Evolutionary conservation across 768 basidiomycete species (phyloP).

Genomic region (Tylopilus plumbeoviolaceoides): DNA sequence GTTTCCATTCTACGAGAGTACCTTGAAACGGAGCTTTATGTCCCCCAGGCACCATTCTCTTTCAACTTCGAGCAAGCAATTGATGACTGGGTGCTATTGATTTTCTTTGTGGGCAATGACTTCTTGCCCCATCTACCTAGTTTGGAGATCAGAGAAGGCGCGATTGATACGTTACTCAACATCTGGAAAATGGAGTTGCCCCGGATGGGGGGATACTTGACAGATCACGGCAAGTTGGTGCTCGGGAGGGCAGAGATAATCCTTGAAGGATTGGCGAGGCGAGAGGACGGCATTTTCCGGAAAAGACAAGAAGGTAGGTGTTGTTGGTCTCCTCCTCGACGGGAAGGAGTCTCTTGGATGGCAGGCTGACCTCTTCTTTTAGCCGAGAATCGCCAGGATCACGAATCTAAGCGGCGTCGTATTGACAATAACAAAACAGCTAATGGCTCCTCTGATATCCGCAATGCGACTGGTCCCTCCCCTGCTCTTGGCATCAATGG

Average conservation of each 20-base stretch:
- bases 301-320: conserved; percentile 85
- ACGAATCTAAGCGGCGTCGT: conserved; percentile 85
- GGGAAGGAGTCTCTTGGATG: conserved; percentile 4
- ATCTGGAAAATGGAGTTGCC: conserved; percentile 95
- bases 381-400: conserved; percentile 95
- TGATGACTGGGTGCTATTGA: conserved; percentile 99
- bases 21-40: conserved; percentile 91
- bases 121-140: conserved; percentile 95
- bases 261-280: conserved; percentile 87
- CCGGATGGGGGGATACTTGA: conserved; percentile 96
- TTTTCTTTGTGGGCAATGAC: conserved; percentile 99
- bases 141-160: conserved; percentile 98
- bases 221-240: conserved; percentile 87
- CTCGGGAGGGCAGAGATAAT: conserved; percentile 88
- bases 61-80: conserved; percentile 96
- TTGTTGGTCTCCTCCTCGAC: conserved; percentile 12
- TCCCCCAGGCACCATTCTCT: conserved; percentile 71
- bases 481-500: conserved; percentile 26
- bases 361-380: conserved; percentile 17
- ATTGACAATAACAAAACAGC: conserved; percentile 45
- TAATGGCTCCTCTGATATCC: conserved; percentile 37
- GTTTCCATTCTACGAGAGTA: conserved; percentile 95
- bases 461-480: conserved; percentile 29
- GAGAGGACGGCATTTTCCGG: conserved; percentile 95
- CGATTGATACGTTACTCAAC: conserved; percentile 92